Evolutionary conservation across 495 filamentous ascomycete genomes (phyloP).

Genomic region (Chaetomium fimeti): DNA sequence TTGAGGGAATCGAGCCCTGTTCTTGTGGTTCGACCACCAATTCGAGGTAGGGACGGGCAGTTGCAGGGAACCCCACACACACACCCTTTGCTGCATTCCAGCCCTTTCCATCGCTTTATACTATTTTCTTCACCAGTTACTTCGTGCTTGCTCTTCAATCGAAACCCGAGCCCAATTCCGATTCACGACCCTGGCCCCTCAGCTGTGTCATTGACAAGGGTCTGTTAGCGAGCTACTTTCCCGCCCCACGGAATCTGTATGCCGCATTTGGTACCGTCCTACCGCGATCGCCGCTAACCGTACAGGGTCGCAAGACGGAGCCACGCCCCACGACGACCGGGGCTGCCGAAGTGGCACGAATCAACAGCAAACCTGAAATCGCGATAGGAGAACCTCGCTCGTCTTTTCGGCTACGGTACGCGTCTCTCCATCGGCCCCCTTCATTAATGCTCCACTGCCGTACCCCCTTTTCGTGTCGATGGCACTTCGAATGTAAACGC

Average conservation of each 20-base stretch:
- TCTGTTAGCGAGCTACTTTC: constrained; percentile 26
- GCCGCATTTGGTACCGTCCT: constrained; percentile 21
- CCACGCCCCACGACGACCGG: constrained; percentile 20
- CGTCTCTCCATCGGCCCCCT: constrained; percentile 25
- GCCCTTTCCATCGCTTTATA: neutral
- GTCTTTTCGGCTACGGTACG: constrained; percentile 30
- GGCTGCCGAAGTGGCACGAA: constrained; percentile 21
- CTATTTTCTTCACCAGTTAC: neutral
- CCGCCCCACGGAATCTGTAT: neutral
- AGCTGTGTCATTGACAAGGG: neutral
- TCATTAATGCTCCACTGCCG: constrained; percentile 21
- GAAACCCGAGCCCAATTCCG: neutral
- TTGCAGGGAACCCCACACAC: neutral
- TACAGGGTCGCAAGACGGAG: constrained; percentile 19
- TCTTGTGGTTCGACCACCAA: neutral
- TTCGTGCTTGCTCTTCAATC: too few species aligned
- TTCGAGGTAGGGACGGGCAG: too few species aligned
- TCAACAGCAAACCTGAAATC: constrained; percentile 8
- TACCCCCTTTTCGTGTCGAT: constrained; percentile 13
- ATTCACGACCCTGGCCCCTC: neutral
- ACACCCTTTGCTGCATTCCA: neutral
- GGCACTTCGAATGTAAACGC: constrained; percentile 6
- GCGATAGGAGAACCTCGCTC: constrained; percentile 20
- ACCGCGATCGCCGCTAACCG: constrained; percentile 34
- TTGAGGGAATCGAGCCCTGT: neutral